Evolutionary conservation across 108 stramenopile species (phyloP).

Genomic region (Aurantiochytrium sp.): DNA sequence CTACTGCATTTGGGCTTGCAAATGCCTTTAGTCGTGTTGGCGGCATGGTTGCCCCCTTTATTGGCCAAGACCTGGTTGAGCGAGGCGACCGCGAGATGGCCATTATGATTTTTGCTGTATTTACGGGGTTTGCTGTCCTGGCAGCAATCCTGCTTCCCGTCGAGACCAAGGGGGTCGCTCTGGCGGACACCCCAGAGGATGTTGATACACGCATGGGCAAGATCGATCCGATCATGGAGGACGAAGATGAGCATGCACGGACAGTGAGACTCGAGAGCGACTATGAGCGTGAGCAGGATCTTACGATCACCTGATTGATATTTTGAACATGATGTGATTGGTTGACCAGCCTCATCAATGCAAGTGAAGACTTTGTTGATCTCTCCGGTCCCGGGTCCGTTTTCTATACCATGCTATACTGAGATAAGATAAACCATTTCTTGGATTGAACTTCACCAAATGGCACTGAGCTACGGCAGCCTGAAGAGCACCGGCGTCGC

Average conservation of each 20-base stretch:
- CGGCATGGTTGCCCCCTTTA: constrained; percentile 26
- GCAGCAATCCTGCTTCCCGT: neutral
- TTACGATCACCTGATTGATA: no score
- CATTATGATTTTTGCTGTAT: neutral
- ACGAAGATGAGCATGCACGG: neutral
- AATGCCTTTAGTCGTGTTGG: constrained; percentile 2
- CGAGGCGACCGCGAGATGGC: neutral
- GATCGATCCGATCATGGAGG: neutral
- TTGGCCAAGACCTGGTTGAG: constrained; percentile 4
- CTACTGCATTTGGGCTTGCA: constrained; percentile 14
- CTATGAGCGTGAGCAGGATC: no score
- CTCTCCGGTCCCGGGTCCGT: no score
- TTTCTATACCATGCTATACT: no score
- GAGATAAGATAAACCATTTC: no score
- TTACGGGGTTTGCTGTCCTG: neutral
- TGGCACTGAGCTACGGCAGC: no score
- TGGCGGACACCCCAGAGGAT: neutral
- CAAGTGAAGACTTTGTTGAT: no score
- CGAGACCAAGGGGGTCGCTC: neutral
- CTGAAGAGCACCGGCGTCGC: no score
- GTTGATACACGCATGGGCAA: neutral
- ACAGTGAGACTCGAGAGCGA: no score
- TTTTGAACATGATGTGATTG: no score
- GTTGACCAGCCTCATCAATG: no score
- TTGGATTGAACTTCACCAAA: no score